Evolutionary conservation across 768 basidiomycete species (phyloP).

Genomic region (Mrakia gelida): DNA sequence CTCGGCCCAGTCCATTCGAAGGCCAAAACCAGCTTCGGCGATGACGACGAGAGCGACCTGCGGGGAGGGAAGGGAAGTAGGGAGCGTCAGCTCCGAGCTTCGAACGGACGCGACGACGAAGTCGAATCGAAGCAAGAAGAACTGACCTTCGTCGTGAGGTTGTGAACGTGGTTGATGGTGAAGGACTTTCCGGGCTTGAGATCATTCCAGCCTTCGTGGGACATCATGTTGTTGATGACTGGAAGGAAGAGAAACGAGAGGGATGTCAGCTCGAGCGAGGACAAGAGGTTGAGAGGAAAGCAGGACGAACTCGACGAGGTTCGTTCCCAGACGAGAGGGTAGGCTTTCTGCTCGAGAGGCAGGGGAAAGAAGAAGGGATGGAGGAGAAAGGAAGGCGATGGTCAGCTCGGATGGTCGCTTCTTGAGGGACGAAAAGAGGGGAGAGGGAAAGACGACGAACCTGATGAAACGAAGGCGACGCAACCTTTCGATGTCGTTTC

Average conservation of each 20-base stretch:
- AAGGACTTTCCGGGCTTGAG: background rate
- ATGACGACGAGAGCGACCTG: conserved; percentile 39
- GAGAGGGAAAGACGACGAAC: background rate
- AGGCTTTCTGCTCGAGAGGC: conserved; percentile 39
- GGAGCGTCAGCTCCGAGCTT: background rate
- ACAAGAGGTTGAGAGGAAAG: background rate
- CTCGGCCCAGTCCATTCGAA: conserved; percentile 36
- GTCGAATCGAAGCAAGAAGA: background rate
- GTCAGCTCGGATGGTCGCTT: background rate
- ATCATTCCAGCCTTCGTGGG: conserved; percentile 43
- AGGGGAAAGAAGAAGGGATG: background rate
- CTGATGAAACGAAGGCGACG: conserved; percentile 50
- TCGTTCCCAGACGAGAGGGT: conserved; percentile 49
- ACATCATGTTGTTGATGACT: conserved; percentile 49
- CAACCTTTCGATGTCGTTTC: conserved; percentile 51
- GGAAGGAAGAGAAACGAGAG: background rate
- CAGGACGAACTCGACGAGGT: conserved; percentile 34
- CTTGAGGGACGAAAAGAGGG: background rate
- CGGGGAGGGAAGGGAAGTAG: background rate
- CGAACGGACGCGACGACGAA: background rate
- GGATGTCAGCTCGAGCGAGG: background rate
- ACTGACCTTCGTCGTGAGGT: conserved; percentile 20
- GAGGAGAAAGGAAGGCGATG: too few species aligned
- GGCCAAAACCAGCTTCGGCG: conserved; percentile 41
- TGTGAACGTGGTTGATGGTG: conserved; percentile 31